These are phyloP conservation scores for Brachypodium distachyon DNA, from an alignment of 202 grass and related monocot species.

Conservation along the genomic window DNA sequence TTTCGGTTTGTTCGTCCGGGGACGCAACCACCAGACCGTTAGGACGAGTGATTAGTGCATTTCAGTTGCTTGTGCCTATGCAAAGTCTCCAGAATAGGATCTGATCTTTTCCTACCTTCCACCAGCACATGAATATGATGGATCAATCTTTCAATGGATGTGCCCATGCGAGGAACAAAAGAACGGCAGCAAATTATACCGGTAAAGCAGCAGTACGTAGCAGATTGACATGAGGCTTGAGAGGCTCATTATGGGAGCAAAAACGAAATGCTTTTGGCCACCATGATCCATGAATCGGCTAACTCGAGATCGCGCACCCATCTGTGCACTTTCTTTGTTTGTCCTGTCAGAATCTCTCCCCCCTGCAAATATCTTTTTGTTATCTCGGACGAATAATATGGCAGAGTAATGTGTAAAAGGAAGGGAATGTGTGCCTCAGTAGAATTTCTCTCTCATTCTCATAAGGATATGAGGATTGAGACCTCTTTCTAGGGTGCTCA, in stretches of 20 bases:
- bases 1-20: background rate
- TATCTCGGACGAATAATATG: background rate
- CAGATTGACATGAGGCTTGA: too few relatives aligned
- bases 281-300: background rate
- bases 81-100: background rate
- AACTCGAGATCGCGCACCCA: background rate
- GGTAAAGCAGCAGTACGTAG: background rate
- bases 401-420: background rate
- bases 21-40: background rate
- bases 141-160: background rate
- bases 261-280: background rate
- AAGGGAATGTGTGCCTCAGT: too few relatives aligned
- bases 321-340: background rate
- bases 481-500: too few relatives aligned
- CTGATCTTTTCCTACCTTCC: conserved; percentile 6
- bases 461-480: background rate
- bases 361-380: background rate
- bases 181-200: background rate
- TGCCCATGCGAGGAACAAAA: background rate
- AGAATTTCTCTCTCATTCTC: background rate
- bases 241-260: background rate
- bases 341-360: background rate
- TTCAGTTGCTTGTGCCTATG: background rate
- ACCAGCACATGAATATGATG: background rate
- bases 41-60: background rate